Evolutionary conservation across 805 yeast species (phyloP), one percentile per base, ranked within the genome.

Genomic region (Diddensiella transvaalensis): DNA sequence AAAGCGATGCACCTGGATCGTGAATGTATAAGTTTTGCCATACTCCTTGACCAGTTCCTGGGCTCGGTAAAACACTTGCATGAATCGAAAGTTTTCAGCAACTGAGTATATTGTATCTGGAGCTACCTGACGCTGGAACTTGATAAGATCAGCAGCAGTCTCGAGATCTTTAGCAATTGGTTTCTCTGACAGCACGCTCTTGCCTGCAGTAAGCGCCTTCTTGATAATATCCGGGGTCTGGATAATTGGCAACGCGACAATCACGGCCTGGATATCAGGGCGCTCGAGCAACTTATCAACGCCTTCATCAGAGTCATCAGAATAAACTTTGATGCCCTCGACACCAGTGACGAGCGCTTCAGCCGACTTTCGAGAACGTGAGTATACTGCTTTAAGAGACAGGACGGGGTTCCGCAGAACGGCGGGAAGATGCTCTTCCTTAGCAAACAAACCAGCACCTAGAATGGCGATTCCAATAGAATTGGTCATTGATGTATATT

Each of bases 151-250:
- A n/a, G 41, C 26, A 32, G 60, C 59, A n/a, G 48, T 46, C 4
- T 23, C 49, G 30, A 54, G 35, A 38, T 55, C 59, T 8, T 39
- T 42, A 11, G 61, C 58, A 22, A 60, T 44, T 8, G 63, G 63
- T 51, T 60, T 60, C 49, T 60, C 63, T 40, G 56, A 54, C 21
- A 60, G 47, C 23, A 60, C 62, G 43, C 60, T 63, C 48, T 60
- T 60, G n/a, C 63, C 64, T 22, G 59, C 58, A 8, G 40, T 18
- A 11, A 60, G 44, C 3, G 59, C 56, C 47, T 47, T 45, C 44
- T 44, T 35, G 29, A 60, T 51, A 32, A 57, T 52, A 3, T 47
- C 50, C 10, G 63, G 54, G 49, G 58, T 61, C 33, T 51, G 21
- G n/a, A 24, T 44, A 19, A 59, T 59, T 8, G 64, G 63, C 22